Evolutionary conservation across 2,329 filamentous ascomycete species (phyloP), one percentile per base, ranked within the genome.

Genomic region (Monosporascus cannonballus): DNA sequence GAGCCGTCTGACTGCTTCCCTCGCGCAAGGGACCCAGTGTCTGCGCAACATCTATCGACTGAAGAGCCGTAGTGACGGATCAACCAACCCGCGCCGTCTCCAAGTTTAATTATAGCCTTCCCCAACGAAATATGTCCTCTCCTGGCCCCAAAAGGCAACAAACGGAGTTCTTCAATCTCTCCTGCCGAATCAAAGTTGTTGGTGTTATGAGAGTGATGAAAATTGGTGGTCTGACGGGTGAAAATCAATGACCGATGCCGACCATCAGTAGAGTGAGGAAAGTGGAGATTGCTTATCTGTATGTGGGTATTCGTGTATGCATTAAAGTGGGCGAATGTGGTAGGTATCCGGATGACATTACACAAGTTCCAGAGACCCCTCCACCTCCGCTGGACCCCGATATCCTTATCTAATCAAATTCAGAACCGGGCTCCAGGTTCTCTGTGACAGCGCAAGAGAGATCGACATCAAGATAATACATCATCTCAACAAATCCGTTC

Each of bases 11-110:
- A 50, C 68, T 56, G 55, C 57, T 60, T 56, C 65, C 62, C 67
- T 64, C 64, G 60, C 60, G 57, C 59, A 67, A 62, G 60, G 62
- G 60, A 71, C 76, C 66, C 68, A 68, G 58, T 58, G 73, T 70
- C 70, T 76, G 67, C 72, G 76, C 69, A 75, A 82, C 66, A 83
- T 81, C 73, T 76, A 72, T 64, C 41, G 49, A 51, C 54, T 56
- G 54, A 54, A 51, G 47, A 50, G 27, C 24, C 24, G 9, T 17
- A 25, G 15, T 14, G 42, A 53, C 51, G 48, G 50, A 52, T 15
- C 24, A 15, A 24, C 27, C 27, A 30, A 11, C 27, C 25, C 11
- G 30, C 4, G 30, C 30, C 30, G 30, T 4, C 11, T 9, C 30
- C 30, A 5, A 14, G 25, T 11, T 34, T 34, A 34, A 34, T 24